Conservation (phyloP, 371 early-diverging fungal species). For the Mucor saturninus region DNA sequence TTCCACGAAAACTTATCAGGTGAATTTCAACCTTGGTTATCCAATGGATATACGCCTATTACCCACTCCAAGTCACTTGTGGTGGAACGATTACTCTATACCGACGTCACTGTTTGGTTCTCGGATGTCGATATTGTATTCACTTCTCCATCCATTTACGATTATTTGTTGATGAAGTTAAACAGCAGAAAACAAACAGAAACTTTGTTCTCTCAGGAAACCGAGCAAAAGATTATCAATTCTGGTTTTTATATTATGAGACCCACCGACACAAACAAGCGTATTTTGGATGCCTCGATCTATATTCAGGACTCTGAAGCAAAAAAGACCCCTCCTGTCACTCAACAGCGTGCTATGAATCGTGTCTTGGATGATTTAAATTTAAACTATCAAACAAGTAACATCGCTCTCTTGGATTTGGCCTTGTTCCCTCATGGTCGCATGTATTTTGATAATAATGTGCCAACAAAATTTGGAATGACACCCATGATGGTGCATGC, state of each 20-base stretch:
- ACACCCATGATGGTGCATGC: constrained; percentile 57
- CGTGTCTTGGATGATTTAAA: constrained; percentile 47
- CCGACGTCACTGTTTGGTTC: constrained; percentile 52
- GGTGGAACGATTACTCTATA: constrained; percentile 39
- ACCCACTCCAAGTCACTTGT: constrained; percentile 45
- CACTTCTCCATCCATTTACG: constrained; percentile 43
- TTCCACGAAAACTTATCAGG: constrained; percentile 35
- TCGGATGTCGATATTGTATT: constrained; percentile 59
- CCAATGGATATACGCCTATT: constrained; percentile 38
- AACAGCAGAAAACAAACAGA: constrained; percentile 41
- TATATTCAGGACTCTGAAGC: constrained; percentile 43
- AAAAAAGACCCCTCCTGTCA: constrained; percentile 41
- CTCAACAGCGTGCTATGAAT: constrained; percentile 59
- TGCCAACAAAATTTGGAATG: constrained; percentile 43
- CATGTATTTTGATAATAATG: constrained; percentile 45
- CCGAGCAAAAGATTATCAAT: constrained; percentile 47
- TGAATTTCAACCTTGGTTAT: constrained; percentile 35
- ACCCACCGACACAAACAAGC: constrained; percentile 47
- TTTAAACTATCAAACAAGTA: constrained; percentile 47
- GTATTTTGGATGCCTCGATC: constrained; percentile 47
- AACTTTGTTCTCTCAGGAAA: constrained; percentile 48
- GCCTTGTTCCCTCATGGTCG: constrained; percentile 52
- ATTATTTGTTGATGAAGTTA: constrained; percentile 45
- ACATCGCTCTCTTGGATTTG: constrained; percentile 44
- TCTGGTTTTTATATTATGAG: constrained; percentile 58